phyloP scores from a whole-genome alignment of 495 filamentous ascomycete genomes.

The Aspergillus kassunensis region DNA sequence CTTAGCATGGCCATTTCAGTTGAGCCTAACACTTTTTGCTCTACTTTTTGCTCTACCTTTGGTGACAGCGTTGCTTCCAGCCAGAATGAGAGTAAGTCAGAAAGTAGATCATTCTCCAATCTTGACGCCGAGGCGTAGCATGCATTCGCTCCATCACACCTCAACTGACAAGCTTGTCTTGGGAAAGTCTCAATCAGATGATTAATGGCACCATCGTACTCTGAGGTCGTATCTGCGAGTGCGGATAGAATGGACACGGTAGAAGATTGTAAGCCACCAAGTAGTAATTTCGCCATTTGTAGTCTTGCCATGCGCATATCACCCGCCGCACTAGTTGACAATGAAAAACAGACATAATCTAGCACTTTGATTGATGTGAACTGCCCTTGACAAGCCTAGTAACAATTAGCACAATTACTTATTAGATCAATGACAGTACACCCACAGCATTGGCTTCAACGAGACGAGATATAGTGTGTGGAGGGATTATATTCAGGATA shows the following conservation, averaged over 20 bases:
- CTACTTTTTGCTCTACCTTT: slow-evolving; percentile 7
- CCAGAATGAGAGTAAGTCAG: slow-evolving; percentile 28
- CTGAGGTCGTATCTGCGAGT: slow-evolving; percentile 10
- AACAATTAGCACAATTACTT: slow-evolving; percentile 2
- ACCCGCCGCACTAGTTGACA: slow-evolving; percentile 10
- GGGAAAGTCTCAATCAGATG: slow-evolving; percentile 24
- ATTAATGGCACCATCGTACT: slow-evolving; percentile 16
- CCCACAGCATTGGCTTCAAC: slow-evolving; percentile 26
- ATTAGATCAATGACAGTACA: not conserved
- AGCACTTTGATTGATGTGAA: slow-evolving; percentile 22
- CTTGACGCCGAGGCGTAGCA: slow-evolving; percentile 21
- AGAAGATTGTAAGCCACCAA: slow-evolving; percentile 21
- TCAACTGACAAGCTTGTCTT: slow-evolving; percentile 4
- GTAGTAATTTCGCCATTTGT: slow-evolving; percentile 22
- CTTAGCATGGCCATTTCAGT: slow-evolving; percentile 6
- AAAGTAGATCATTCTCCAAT: slow-evolving; percentile 30
- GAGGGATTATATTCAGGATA: slow-evolving; percentile 22
- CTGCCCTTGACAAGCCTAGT: slow-evolving; percentile 21
- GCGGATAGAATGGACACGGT: slow-evolving; percentile 7
- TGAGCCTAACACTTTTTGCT: not conserved
- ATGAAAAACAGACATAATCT: slow-evolving; percentile 21
- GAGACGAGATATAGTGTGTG: slow-evolving; percentile 22
- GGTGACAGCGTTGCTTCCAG: slow-evolving; percentile 18
- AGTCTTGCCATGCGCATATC: slow-evolving; percentile 14
- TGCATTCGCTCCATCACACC: slow-evolving; percentile 19